Base-by-base conservation (phyloP, 108 stramenopile genomes). In the Epipyxis sp. region DNA sequence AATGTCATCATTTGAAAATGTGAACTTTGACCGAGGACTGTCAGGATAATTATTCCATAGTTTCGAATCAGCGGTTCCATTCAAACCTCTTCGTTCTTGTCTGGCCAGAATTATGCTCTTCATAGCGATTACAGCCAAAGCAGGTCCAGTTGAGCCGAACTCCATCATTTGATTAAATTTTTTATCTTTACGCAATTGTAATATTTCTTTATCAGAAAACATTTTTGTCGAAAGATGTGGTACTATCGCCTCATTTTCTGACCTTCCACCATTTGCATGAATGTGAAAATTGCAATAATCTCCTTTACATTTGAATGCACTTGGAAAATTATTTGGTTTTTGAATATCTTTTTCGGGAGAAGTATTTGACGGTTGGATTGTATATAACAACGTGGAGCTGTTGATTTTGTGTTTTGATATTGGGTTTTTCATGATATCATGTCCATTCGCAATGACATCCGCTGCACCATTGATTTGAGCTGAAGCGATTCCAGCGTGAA, bases 151-250 rank as follows among this genome's bases (percentile, higher is more conserved):
- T 6, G 61, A 65, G 43, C 6, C 3, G 34, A 74, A 74, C 3
- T 74, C 71, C 71, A 74, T 74, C 71, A 74, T 74, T 39, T 74
- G 16, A 6, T 3, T 13, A 42, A 35, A 74, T 35, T 74, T 74
- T 27, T 13, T 13, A 57, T 74, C 50, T 42, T 74, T 74, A 3
- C 34, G 6, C 44, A 74, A 42, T 42, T 3, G 3, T 32, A 6
- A 6, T 10, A 74, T 54, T 39, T 74, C 71, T 25, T 74, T 37
- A 3, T 46, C 44, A 6, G 71, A 43, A 42, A 74, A 74, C 13
- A 74, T 13, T 57, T 74, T 74, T 6, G 10, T 27, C 6, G 50
- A 16, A 6, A 57, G 6, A 37, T 74, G 71, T 39, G 13, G 3
- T 32, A 42, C 44, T 29, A 30, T 32, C 3, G 25, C 10, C 34